Evolutionary conservation across 1,284 basidiomycete species (phyloP), one percentile per base, ranked within the genome.

Genomic region (Lignosus rhinocerotis): DNA sequence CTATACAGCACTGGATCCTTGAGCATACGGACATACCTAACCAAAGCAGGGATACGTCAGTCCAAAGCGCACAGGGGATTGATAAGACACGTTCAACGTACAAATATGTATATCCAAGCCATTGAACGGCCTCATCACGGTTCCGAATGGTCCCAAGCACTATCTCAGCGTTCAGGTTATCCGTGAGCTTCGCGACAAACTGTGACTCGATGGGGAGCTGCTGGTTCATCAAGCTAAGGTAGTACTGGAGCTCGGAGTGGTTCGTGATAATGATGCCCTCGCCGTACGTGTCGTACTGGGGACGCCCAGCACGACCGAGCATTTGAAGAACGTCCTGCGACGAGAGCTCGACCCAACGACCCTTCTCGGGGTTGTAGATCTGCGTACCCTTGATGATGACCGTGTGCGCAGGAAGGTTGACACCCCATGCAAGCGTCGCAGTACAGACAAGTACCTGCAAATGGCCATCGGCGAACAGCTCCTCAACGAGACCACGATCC

Each of bases 341-440:
- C 0, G 95, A 97, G 11, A 99, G 77, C 73, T 99, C 97, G 8
- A 92, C 89, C 97, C 96, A 99, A 8, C 93, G 88, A 21, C 97
- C 97, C 77, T 99, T 98, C 75, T 97, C 96, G 0, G 97, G 97
- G 73, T 98, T 98, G 79, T 99, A 99, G 63, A 99, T 96, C 75
- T 99, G 96, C 0, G 97, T 99, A 36, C 97, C 97, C 74, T 99
- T 99, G 82, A 99, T 98, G 77, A 99, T 96, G 74, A 98, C 96
- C 3, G 94, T 93, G 68, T 99, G 97, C 0, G 96, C 96, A 1
- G 97, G 97, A 1, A 99, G 77, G 72, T 99, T 99, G 76, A 99
- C 96, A 81, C 97, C 97, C 97, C 97, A 99, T 0, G 97, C 96
- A 14, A 99, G 87, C 0, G 97, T 99, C 6, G 96, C 97, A 0